Percentiles rank a stretch among this genome's conserved stretches.
phyloP scores from a whole-genome alignment of 163 green algal species.

The Scenedesmus sp. region DNA sequence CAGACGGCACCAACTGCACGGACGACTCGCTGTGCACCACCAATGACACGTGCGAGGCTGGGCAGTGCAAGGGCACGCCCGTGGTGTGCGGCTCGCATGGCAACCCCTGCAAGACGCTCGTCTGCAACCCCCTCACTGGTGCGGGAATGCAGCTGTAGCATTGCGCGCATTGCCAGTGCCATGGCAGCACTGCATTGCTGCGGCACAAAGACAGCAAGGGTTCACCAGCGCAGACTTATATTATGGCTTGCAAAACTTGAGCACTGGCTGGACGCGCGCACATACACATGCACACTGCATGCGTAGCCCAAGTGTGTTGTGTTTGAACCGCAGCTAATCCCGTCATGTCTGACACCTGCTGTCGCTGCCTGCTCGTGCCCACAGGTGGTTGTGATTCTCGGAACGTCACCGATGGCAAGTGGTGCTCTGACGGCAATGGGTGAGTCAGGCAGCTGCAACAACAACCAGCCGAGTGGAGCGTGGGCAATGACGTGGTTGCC shows the following conservation, averaged over 20 bases:
- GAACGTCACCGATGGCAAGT: background rate
- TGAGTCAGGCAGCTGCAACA: background rate
- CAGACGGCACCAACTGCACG: background rate
- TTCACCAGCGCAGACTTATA: no score
- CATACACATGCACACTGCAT: no score
- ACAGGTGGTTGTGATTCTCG: background rate
- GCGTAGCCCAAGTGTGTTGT: no score
- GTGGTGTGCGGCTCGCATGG: background rate
- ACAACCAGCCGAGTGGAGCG: no score
- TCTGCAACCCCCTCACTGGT: background rate
- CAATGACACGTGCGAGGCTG: background rate
- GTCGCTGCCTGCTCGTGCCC: background rate
- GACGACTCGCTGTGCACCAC: background rate
- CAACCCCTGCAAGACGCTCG: background rate
- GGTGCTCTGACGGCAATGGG: background rate
- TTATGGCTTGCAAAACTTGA: no score
- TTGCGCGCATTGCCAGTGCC: background rate
- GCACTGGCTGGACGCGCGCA: no score
- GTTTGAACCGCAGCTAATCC: background rate
- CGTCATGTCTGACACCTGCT: background rate
- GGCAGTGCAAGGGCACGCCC: background rate
- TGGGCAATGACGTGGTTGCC: no score
- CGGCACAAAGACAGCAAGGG: no score
- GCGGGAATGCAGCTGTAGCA: no score
- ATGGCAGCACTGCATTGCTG: background rate